Evolutionary conservation across 441 rosid species (phyloP).

Genomic region (Gossypium gossypioides): DNA sequence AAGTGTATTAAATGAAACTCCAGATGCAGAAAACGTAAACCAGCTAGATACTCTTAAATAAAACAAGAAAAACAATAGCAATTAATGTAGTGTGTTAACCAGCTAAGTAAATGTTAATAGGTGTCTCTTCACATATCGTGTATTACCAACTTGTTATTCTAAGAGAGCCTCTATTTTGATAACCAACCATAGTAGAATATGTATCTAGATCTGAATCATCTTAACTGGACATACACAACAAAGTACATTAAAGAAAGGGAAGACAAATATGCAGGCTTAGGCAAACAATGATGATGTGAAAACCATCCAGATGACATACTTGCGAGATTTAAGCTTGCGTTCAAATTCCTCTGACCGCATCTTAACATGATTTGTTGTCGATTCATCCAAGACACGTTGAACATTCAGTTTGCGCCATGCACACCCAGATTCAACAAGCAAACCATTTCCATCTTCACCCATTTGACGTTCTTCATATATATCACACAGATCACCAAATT

Average conservation of each 20-base stretch:
- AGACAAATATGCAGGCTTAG: background rate
- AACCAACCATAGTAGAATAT: background rate
- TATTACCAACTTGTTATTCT: background rate
- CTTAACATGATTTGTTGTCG: constrained; percentile 81
- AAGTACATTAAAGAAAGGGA: background rate
- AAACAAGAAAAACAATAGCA: background rate
- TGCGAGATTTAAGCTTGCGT: constrained; percentile 72
- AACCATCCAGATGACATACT: constrained; percentile 37
- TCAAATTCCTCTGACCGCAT: constrained; percentile 94
- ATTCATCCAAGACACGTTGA: constrained; percentile 86
- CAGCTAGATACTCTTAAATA: background rate
- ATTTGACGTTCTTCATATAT: constrained; percentile 77
- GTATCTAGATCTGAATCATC: background rate
- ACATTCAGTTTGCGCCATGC: constrained; percentile 92
- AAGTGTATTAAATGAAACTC: background rate
- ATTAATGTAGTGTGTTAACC: background rate
- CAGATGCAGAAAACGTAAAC: background rate
- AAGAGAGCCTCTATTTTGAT: background rate
- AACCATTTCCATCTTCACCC: constrained; percentile 76
- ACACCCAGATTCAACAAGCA: constrained; percentile 88
- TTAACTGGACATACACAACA: background rate
- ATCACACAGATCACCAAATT: constrained; percentile 76
- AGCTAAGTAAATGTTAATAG: background rate
- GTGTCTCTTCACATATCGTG: background rate
- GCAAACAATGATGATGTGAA: background rate